phyloP scores from a whole-genome alignment of 352 stramenopile species.

The Phytopythium cucurbitacearum region DNA sequence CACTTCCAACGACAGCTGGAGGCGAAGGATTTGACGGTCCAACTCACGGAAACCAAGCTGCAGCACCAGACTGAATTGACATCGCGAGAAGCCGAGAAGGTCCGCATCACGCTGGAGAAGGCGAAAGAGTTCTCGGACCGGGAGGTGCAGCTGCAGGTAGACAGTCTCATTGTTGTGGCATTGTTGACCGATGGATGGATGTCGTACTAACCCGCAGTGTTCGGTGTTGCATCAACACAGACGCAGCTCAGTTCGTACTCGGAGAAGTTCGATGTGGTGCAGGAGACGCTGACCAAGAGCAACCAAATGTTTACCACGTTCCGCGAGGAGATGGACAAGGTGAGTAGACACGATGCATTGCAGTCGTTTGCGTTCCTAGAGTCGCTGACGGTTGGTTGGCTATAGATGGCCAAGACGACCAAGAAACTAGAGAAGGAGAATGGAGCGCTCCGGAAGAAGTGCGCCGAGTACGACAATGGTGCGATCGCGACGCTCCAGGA shows the following conservation, averaged over 20 bases:
- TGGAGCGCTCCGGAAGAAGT: slow-evolving; percentile 72
- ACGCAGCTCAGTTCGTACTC: slow-evolving; percentile 77
- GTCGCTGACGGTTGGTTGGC: not conserved
- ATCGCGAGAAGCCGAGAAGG: slow-evolving; percentile 55
- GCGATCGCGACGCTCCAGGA: slow-evolving; percentile 77
- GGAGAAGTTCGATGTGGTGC: slow-evolving; percentile 81
- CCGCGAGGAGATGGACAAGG: slow-evolving; percentile 85
- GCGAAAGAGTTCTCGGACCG: slow-evolving; percentile 77
- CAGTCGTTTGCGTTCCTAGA: not conserved
- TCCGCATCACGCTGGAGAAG: slow-evolving; percentile 78
- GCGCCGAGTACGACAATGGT: slow-evolving; percentile 67
- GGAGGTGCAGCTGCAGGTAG: slow-evolving; percentile 65
- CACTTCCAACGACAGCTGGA: slow-evolving; percentile 82
- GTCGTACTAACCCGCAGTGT: not conserved
- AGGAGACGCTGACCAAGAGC: slow-evolving; percentile 83
- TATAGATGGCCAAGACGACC: slow-evolving; percentile 76
- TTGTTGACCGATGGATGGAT: not conserved
- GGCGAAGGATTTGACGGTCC: slow-evolving; percentile 75
- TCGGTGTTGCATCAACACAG: slow-evolving; percentile 7
- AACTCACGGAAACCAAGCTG: slow-evolving; percentile 79
- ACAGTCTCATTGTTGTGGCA: not conserved
- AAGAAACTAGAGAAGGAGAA: slow-evolving; percentile 88
- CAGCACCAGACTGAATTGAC: slow-evolving; percentile 78
- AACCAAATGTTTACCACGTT: slow-evolving; percentile 85
- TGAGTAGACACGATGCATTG: not conserved